Evolutionary conservation across 768 basidiomycete species (phyloP).

Genomic region (Dendrothele bispora): DNA sequence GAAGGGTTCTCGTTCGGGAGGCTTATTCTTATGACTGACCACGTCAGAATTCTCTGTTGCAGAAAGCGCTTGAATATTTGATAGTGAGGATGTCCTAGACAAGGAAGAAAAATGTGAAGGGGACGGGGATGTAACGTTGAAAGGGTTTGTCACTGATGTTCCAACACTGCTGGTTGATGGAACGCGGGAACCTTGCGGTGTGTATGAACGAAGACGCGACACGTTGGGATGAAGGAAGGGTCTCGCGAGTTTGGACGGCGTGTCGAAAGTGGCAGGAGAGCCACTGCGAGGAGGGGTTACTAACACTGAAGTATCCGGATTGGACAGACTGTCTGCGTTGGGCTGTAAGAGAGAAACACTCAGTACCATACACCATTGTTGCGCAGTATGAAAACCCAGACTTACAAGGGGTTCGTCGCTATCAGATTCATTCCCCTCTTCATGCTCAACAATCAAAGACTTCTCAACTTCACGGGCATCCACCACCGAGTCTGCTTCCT

Average conservation of each 20-base stretch:
- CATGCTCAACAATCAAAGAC: slow-evolving; percentile 41
- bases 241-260: slow-evolving; percentile 41
- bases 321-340: slow-evolving; percentile 37
- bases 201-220: slow-evolving; percentile 76
- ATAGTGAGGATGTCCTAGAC: slow-evolving; percentile 66
- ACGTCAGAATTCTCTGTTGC: slow-evolving; percentile 20
- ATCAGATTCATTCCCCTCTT: slow-evolving; percentile 25
- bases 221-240: slow-evolving; percentile 74
- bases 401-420: slow-evolving; percentile 29
- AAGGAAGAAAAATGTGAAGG: slow-evolving; percentile 70
- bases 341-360: slow-evolving; percentile 6
- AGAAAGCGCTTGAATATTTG: slow-evolving; percentile 40
- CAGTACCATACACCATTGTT: not conserved
- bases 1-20: slow-evolving; percentile 58
- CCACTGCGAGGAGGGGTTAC: slow-evolving; percentile 38
- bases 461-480: slow-evolving; percentile 42
- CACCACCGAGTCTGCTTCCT: slow-evolving; percentile 45
- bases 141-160: slow-evolving; percentile 42
- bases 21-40: slow-evolving; percentile 15
- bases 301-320: slow-evolving; percentile 35
- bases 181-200: slow-evolving; percentile 44
- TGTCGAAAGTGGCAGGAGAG: slow-evolving; percentile 32
- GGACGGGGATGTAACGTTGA: slow-evolving; percentile 49
- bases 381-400: not conserved
- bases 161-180: slow-evolving; percentile 42